Conservation (phyloP, 75 land plant species). For the Selaginella moellendorffii region DNA sequence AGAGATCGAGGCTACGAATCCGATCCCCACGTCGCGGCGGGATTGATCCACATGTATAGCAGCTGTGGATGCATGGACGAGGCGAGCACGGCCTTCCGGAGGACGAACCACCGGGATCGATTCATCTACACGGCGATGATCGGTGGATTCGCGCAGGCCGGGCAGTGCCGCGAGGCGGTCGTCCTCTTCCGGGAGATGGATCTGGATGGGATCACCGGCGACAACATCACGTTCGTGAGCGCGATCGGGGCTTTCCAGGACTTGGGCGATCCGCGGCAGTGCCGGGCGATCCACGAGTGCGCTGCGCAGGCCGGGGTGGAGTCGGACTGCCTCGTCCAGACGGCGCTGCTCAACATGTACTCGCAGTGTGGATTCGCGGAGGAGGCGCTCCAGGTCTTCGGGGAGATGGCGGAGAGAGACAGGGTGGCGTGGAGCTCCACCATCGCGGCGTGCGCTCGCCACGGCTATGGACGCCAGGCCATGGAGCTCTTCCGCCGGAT, state of each 20-base stretch:
- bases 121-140: not conserved
- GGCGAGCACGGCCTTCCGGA: not conserved
- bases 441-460: slow-evolving; percentile 1
- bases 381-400: not conserved
- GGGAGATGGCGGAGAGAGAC: not conserved
- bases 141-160: not conserved
- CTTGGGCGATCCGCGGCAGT: not conserved
- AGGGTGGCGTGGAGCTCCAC: slow-evolving; percentile 6
- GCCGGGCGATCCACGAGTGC: not conserved
- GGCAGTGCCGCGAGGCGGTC: not conserved
- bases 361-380: not conserved
- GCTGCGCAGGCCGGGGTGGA: not conserved
- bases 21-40: slow-evolving; percentile 4
- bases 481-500: not conserved
- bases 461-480: not conserved
- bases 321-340: not conserved
- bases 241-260: not conserved
- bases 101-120: not conserved
- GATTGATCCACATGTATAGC: slow-evolving; percentile 8
- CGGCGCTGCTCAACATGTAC: not conserved
- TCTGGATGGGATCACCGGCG: not conserved
- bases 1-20: not conserved
- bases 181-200: not conserved
- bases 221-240: not conserved
- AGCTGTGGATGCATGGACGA: not conserved